Base-by-base conservation (phyloP, 1,139 yeast genomes). In the Nakaseomyces bracarensis region DNA sequence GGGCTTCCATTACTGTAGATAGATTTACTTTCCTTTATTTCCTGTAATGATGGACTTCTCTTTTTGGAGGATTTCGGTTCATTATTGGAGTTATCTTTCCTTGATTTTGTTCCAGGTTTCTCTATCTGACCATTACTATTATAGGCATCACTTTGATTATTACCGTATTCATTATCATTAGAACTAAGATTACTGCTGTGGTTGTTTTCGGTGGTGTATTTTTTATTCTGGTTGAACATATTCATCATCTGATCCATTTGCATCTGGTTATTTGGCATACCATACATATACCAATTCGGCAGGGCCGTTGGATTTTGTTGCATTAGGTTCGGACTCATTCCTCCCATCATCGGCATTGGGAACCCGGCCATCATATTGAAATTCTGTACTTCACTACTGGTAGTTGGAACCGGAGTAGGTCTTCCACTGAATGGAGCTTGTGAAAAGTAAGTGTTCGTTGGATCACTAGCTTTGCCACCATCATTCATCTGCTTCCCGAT, bases 281-380 rank as follows among this genome's bases (percentile, higher is more conserved):
- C 36, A 13, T 11, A 15, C 36, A 33, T 33, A 4, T 7, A 21
- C 36, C 36, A 33, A 21, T 21, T 33, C n/a, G 21, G 34, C 18
- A 19, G 7, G 33, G 7, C 18, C 34, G 18, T 18, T 13, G 30
- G 18, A 6, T 27, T 8, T 9, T 10, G 34, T 10, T 16, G 34
- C 22, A 30, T 16, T 15, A 19, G 11, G 1, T 30, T n/a, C 11
- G 34, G 22, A 26, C 26, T 33, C 16, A n/a, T n/a, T n/a, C n/a
- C n/a, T n/a, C n/a, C n/a, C n/a, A 21, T 21, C 26, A 21, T 9
- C 6, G 36, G 36, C 26, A 33, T 33, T 6, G 25, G 26, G 26
- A 33, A 33, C 11, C 25, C 36, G 10, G 16, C 4, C 13, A 14
- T 6, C 35, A 30, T 30, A 18, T 19, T 30, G 8, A 30, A 11